Base-by-base conservation (phyloP, 2,329 filamentous ascomycete species). In the Ceratocystis harringtonii region DNA sequence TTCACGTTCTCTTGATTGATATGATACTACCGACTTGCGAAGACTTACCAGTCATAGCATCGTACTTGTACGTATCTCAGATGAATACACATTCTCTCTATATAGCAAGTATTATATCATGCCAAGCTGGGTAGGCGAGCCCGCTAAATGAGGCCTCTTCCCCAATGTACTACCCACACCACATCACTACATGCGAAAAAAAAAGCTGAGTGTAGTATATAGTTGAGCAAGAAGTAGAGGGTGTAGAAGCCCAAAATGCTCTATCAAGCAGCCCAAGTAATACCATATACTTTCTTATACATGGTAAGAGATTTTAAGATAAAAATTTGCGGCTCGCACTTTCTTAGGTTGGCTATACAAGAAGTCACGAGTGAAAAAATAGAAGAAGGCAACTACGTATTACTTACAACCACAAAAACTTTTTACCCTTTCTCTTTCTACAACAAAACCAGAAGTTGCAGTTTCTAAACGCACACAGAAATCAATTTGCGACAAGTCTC, bases 401-500 rank as follows among this genome's bases (percentile, higher is more conserved):
- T 58, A n/a, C 55, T n/a, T 58, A 15, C 8, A 36, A 36, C 28
- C 7, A 52, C 55, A 17, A 10, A 19, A 8, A 12, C 12, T 8
- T 8, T 58, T n/a, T 32, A n/a, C 28, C 55, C 55, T 57, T 57
- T n/a, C n/a, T 15, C 15, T 30, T 30, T 58, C 28, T 32, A n/a
- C 30, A 8, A 30, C 55, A 17, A 36, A 36, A n/a, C 7, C 12
- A 58, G 55, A n/a, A 58, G 25, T 17, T 58, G 22, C 55, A 1
- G 17, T n/a, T 58, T 58, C n/a, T 36, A 17, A 58, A n/a, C 55
- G 55, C 25, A 36, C 55, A 58, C 55, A 58, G 32, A 58, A 58
- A 58, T 10, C 36, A 41, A 58, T 32, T 58, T 36, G n/a, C 28
- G 25, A 25, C 17, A 58, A 58, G n/a, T 36, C 22, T 30, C 15